phyloP scores from a whole-genome alignment of 2,329 filamentous ascomycete genomes.

The Aspergillus udagawae region DNA sequence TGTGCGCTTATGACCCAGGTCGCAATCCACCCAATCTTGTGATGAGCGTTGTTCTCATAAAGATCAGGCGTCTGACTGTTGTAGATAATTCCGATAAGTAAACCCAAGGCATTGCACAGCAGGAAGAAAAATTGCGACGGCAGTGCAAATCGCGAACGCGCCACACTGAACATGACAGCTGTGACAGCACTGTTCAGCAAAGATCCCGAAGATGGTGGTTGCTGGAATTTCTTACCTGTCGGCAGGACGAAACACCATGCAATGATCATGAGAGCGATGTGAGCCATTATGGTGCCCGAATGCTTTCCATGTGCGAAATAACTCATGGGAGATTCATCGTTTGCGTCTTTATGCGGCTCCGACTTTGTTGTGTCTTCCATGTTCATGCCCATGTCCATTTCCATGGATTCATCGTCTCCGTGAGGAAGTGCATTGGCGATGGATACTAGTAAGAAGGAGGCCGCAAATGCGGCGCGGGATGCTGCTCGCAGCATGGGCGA shows the following conservation, averaged over 20 bases:
- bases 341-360: constrained; percentile 12
- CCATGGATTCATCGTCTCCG: constrained; percentile 28
- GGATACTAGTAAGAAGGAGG: constrained; percentile 26
- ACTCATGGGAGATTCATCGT: constrained; percentile 35
- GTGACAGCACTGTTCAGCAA: constrained; percentile 2
- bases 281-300: constrained; percentile 56
- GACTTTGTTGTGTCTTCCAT: constrained; percentile 16
- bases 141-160: constrained; percentile 70
- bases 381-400: constrained; percentile 29
- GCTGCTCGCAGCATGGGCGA: constrained; percentile 22
- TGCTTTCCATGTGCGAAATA: constrained; percentile 43
- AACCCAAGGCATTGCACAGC: constrained; percentile 58
- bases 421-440: constrained; percentile 31
- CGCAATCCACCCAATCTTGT: constrained; percentile 80
- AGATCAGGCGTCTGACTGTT: constrained; percentile 78
- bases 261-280: constrained; percentile 66
- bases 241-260: constrained; percentile 72
- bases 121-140: constrained; percentile 66
- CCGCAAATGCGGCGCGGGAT: constrained; percentile 25
- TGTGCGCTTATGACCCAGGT: constrained; percentile 70
- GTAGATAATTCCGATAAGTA: constrained; percentile 67
- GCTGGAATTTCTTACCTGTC: constrained; percentile 52
- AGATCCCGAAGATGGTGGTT: background rate
- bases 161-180: constrained; percentile 85
- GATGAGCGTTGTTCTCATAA: constrained; percentile 83